These are phyloP conservation scores for Steccherinum ochraceum DNA, from an alignment of 768 basidiomycete genomes.

Conservation along the genomic window DNA sequence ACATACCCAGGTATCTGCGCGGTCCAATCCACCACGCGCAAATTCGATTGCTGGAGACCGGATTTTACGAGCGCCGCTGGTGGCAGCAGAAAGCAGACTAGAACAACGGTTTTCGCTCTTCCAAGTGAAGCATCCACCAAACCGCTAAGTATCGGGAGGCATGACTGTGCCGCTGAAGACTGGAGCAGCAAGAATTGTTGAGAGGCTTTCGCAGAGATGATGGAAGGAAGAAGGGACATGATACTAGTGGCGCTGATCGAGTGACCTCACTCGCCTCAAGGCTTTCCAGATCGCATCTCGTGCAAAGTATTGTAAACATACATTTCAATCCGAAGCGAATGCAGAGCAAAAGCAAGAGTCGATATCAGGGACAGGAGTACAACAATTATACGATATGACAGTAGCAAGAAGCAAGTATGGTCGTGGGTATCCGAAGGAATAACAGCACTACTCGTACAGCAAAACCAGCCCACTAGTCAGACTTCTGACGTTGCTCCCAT, in stretches of 20 bases:
- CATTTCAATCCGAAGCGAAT: too few relatives aligned
- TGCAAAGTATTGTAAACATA: too few relatives aligned
- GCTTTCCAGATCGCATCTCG: too few relatives aligned
- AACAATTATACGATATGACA: too few relatives aligned
- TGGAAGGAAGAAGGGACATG: not conserved
- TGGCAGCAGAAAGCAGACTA: conserved; percentile 57
- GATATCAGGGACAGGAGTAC: too few relatives aligned
- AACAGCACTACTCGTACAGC: too few relatives aligned
- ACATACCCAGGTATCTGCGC: conserved; percentile 48
- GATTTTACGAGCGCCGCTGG: conserved; percentile 37
- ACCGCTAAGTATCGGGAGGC: conserved; percentile 17
- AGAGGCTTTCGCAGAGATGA: not conserved
- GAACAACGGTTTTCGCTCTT: conserved; percentile 24
- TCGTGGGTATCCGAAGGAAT: too few relatives aligned
- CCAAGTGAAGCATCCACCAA: conserved; percentile 4
- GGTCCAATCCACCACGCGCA: conserved; percentile 45
- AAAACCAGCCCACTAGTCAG: not conserved
- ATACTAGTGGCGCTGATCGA: too few relatives aligned
- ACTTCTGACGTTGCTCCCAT: conserved; percentile 2
- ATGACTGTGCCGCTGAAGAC: conserved; percentile 22
- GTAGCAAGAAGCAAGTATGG: too few relatives aligned
- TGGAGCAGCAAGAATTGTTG: conserved; percentile 19
- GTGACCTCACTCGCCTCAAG: too few relatives aligned
- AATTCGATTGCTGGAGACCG: conserved; percentile 11
- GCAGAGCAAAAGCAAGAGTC: too few relatives aligned